These are phyloP conservation scores for Pleurotus citrinopileatus DNA, from an alignment of 768 basidiomycete genomes.

Conservation along the genomic window DNA sequence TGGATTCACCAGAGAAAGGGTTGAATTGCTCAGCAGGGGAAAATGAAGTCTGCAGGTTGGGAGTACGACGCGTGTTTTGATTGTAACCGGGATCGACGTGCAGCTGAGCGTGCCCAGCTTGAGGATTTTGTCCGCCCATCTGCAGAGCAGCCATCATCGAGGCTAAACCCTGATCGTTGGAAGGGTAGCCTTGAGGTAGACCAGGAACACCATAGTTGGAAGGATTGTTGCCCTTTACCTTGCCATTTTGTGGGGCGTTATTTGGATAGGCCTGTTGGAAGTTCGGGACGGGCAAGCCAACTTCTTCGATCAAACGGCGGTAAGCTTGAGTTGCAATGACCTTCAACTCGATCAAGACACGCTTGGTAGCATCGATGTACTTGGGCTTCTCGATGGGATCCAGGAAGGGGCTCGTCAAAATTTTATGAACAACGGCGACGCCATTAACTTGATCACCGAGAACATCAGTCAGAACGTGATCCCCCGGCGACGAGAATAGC, in stretches of 20 bases:
- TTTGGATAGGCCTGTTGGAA: conserved; percentile 79
- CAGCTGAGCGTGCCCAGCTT: conserved; percentile 72
- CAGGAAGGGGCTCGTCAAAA: conserved; percentile 84
- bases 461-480: conserved; percentile 91
- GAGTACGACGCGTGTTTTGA: conserved; percentile 30
- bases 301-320: conserved; percentile 90
- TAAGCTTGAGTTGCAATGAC: conserved; percentile 95
- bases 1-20: conserved; percentile 46
- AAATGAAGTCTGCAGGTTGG: conserved; percentile 32
- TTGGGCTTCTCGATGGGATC: conserved; percentile 63
- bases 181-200: conserved; percentile 74
- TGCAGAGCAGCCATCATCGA: conserved; percentile 93
- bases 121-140: conserved; percentile 86
- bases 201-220: conserved; percentile 67
- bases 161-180: conserved; percentile 81
- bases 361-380: conserved; percentile 85
- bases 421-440: conserved; percentile 89
- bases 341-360: conserved; percentile 87
- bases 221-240: conserved; percentile 53
- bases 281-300: conserved; percentile 86
- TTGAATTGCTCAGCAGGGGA: conserved; percentile 48
- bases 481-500: conserved; percentile 84
- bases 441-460: conserved; percentile 96
- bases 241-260: conserved; percentile 57
- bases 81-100: conserved; percentile 68